A percentile compares a stretch with the other conserved stretches of the same genome.
These are phyloP conservation scores for Trichoderma brevicompactum DNA, from an alignment of 2,329 filamentous ascomycete genomes.

Conservation along the genomic window DNA sequence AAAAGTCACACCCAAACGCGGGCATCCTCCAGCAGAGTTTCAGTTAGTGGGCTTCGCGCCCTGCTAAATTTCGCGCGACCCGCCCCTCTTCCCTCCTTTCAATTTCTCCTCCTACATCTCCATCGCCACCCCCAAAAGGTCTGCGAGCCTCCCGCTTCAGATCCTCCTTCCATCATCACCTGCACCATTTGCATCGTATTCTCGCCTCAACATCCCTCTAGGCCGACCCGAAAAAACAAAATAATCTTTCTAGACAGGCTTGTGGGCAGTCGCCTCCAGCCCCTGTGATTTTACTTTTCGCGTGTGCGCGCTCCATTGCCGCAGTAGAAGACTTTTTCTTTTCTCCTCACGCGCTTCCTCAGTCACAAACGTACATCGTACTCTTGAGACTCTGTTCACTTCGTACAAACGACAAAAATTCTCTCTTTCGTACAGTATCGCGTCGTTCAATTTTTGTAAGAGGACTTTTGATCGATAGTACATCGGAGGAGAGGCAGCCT, in stretches of 20 bases:
- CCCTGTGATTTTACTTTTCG: conserved; percentile 30
- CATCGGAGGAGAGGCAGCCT: conserved; percentile 22
- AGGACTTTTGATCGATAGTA: conserved; percentile 27
- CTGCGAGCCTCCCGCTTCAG: conserved; percentile 13
- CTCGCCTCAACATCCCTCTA: conserved; percentile 9
- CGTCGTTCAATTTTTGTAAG: conserved; percentile 28
- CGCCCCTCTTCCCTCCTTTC: conserved; percentile 27
- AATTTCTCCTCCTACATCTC: conserved; percentile 29
- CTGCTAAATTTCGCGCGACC: conserved; percentile 23
- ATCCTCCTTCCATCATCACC: conserved; percentile 12
- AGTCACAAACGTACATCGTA: conserved; percentile 31
- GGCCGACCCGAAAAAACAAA: conserved; percentile 14
- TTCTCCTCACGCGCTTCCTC: conserved; percentile 29
- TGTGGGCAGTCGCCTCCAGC: conserved; percentile 25
- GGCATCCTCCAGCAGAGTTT: conserved; percentile 19
- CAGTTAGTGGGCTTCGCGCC: conserved; percentile 9
- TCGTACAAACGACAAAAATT: conserved; percentile 31
- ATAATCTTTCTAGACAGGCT: conserved; percentile 19
- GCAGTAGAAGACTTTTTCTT: conserved; percentile 34
- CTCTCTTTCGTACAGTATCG: conserved; percentile 28
- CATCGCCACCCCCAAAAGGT: conserved; percentile 13
- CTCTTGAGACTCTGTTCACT: conserved; percentile 28
- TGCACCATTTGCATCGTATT: conserved; percentile 12
- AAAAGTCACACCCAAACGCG: conserved; percentile 9
- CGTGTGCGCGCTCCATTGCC: conserved; percentile 29